Evolutionary conservation across 768 basidiomycete species (phyloP), one percentile per base, ranked within the genome.

Genomic region (Trametes gibbosa): DNA sequence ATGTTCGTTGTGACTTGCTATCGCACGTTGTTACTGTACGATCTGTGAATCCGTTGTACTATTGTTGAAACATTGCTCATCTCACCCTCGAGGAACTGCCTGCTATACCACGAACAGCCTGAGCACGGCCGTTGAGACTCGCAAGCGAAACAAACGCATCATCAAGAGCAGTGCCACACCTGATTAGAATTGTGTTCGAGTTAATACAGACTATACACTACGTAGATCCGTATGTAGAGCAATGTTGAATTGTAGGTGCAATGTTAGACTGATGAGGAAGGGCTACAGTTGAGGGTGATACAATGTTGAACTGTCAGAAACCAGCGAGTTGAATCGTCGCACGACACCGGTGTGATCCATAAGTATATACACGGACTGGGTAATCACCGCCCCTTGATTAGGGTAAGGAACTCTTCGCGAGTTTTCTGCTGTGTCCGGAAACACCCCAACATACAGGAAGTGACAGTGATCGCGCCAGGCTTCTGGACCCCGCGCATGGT

Each of bases 401-500:
- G 79, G 17, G 90, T 92, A 63, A 95, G 84, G 77, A 95, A 95
- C 73, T 98, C 97, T 75, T 97, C 95, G 29, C 97, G 84, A 34
- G 96, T 99, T 78, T 99, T 98, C 74, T 98, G 95, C 66, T 95
- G 91, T n/a, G 91, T 89, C 59, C 97, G 84, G 84, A 99, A 99
- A 72, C 94, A 97, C 16, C 97, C 97, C 52, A 98, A 79, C 97
- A 99, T 99, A 66, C 95, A 96, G 5, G 92, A 95, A 6, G 97
- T 99, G 45, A 95, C 89, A 0, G 97, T 99, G 23, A 90, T 84
- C 7, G 96, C 82, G 24, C 97, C 97, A 2, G 96, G 96, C 75
- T 99, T 99, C 76, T 99, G 97, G 9, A 99, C 97, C 53, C 97
- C 97, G 62, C 97, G 89, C 96, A 98, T 98, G 3, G 96, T 95